A percentile compares a stretch with the other conserved stretches of the same genome.
phyloP scores from a whole-genome alignment of 805 yeast species.

The Jamesozyma lodderae region DNA sequence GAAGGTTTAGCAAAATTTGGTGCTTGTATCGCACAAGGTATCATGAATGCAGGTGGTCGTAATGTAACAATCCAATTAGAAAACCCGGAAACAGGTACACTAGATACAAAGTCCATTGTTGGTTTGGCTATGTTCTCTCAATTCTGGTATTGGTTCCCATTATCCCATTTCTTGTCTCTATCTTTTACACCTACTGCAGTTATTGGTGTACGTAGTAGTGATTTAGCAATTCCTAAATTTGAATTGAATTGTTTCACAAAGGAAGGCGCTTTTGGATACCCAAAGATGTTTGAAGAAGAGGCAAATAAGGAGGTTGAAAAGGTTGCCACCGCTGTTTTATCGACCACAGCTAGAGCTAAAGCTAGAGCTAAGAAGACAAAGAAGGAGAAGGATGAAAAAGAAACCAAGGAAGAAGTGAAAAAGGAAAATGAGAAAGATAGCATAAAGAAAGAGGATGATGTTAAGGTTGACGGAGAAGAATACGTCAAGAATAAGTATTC shows the following conservation, averaged over 20 bases:
- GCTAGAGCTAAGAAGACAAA: slow-evolving; percentile 70
- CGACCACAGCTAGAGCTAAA: slow-evolving; percentile 90
- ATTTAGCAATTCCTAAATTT: slow-evolving; percentile 79
- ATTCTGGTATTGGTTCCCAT: slow-evolving; percentile 98
- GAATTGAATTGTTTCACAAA: slow-evolving; percentile 73
- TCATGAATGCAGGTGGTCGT: slow-evolving; percentile 97
- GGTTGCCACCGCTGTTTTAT: slow-evolving; percentile 84
- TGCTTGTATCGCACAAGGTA: slow-evolving; percentile 94
- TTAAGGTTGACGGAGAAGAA: slow-evolving; percentile 20
- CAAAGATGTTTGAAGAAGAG: slow-evolving; percentile 75
- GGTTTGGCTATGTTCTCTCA: slow-evolving; percentile 86
- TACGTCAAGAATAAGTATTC: slow-evolving; percentile 42
- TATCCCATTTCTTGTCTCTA: slow-evolving; percentile 83
- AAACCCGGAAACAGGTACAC: slow-evolving; percentile 78
- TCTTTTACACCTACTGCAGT: slow-evolving; percentile 90
- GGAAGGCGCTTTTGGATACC: slow-evolving; percentile 74
- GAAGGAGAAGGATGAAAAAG: slow-evolving; percentile 42
- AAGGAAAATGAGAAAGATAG: slow-evolving; percentile 18
- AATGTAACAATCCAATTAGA: slow-evolving; percentile 91
- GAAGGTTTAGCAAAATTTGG: slow-evolving; percentile 97
- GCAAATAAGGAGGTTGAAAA: slow-evolving; percentile 80
- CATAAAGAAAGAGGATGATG: slow-evolving; percentile 16
- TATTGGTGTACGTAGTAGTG: slow-evolving; percentile 69
- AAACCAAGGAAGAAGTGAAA: slow-evolving; percentile 28
- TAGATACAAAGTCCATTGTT: slow-evolving; percentile 84